Evolutionary conservation across 2,329 filamentous ascomycete genomes (phyloP), one percentile per base, ranked within the genome.

Genomic region (Coccinonectria pachysandricola): DNA sequence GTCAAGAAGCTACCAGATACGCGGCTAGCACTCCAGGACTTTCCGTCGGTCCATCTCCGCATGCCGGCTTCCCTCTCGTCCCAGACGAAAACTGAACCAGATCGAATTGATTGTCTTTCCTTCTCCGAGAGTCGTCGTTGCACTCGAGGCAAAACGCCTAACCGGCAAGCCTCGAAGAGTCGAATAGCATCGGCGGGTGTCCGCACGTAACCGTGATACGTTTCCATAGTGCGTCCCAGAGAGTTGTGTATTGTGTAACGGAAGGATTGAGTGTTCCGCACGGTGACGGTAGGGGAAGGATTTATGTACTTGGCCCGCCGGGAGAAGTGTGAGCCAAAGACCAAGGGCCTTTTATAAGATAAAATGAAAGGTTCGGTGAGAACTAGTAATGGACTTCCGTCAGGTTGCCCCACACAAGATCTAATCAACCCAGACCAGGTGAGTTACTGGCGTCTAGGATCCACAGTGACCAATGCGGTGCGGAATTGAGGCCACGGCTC

Each of bases 71-170:
- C 91, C 44, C 88, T 70, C 64, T 98, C 91, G 55, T 98, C 91
- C 91, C 91, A 98, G n/a, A 98, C 91, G 48, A 96, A 98, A 4
- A 98, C 88, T 0, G 91, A 98, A 21, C 91, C 91, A 1, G 88
- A 94, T 49, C 85, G 79, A 54, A 98, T 98, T 4, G 85, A 85
- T 52, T 95, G 87, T 35, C 91, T 75, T 60, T 98, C 91, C 60
- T 96, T 96, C 57, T 98, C 91, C 3, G 91, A 96, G 33, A 95
- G 62, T 45, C 91, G 72, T 42, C 91, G 73, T 62, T 96, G 91
- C 5, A 98, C 91, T 40, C 91, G 76, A 15, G 91, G 91, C 24
- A 96, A 64, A 24, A 93, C 65, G 28, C 91, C 91, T 23, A 94
- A 67, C 39, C 88, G 73, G 57, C 88, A 98, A 34, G 91, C 91